phyloP scores from a whole-genome alignment of 208 protist genomes.

The Leishmania amazonensis region DNA sequence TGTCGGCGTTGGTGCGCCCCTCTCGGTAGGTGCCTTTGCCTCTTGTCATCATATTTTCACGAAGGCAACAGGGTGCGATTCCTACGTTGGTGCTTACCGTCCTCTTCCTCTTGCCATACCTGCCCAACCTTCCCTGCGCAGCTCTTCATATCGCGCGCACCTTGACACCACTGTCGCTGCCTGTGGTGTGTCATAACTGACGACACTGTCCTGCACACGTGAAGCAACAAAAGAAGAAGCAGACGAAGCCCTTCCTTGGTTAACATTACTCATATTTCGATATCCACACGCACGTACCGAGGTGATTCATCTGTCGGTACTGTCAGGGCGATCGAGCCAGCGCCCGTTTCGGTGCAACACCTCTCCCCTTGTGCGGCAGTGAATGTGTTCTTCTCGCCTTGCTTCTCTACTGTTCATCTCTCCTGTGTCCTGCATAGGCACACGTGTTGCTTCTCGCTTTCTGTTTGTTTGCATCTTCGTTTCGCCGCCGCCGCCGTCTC shows the following conservation, averaged over 20 bases:
- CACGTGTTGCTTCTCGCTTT: too few species aligned
- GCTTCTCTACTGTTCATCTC: neutral
- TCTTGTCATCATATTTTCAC: neutral
- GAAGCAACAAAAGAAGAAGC: slow-evolving; percentile 9
- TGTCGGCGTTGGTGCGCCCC: neutral
- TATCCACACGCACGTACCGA: neutral
- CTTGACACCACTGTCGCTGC: neutral
- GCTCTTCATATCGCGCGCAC: neutral
- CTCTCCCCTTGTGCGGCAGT: neutral
- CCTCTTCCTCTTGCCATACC: neutral
- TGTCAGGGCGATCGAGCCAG: neutral
- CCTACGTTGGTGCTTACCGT: neutral
- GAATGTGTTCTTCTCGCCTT: neutral
- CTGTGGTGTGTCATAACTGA: neutral
- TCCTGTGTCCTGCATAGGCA: neutral
- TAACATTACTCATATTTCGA: neutral
- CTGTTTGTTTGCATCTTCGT: too few species aligned
- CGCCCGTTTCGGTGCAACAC: neutral
- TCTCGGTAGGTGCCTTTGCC: neutral
- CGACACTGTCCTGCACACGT: neutral
- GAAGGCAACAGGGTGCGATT: neutral
- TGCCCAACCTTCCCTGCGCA: neutral
- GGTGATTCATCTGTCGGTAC: neutral
- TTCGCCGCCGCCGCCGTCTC: too few species aligned
- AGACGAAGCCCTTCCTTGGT: neutral